Base-by-base conservation (phyloP, 305 asterid genomes). In the Solanum hybrid region DNA sequence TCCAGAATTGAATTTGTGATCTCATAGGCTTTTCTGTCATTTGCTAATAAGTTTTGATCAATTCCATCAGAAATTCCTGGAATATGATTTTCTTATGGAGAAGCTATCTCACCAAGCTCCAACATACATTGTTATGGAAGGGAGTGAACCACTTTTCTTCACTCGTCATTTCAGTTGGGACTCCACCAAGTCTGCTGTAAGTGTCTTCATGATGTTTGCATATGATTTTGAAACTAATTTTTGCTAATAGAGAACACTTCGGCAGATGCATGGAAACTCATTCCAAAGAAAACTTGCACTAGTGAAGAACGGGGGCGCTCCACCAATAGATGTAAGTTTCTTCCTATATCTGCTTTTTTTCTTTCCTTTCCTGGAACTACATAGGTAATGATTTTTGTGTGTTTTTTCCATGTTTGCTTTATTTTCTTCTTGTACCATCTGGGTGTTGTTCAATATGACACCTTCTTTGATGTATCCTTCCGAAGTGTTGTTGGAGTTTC, bases 91-190 rank as follows among this genome's bases (percentile, higher is more conserved):
- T 92, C 98, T 95, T 87, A 94, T 93, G 27, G 98, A 96, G 95
- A 96, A 96, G 82, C 81, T 97, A 91, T 95, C 98, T 26, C 90
- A 37, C 87, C 94, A 95, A 88, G 93, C 98, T 91, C 97, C 99
- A 77, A 91, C 95, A 86, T 96, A 94, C 92, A 90, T 96, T 51
- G 92, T 96, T 14, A 95, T 90, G 86, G 99, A 97, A 94, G 98
- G 97, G 90, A 96, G 93, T 56, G 99, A 98, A 90, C 99, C 99
- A 3, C 87, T 94, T 71, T 96, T 97, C 91, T 97, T 96, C 66
- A 98, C 99, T 80, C 97, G 97, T 66, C 96, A 96, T 88, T 97
- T 95, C 94, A 84, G 95, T 87, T 98, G 99, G 99, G 98, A 97
- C 93, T 90, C 99, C 42, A 89, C 89, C 75, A 96, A 96, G 92